These are phyloP conservation scores for Mycena indigotica DNA, from an alignment of 768 basidiomycete genomes.

Conservation along the genomic window DNA sequence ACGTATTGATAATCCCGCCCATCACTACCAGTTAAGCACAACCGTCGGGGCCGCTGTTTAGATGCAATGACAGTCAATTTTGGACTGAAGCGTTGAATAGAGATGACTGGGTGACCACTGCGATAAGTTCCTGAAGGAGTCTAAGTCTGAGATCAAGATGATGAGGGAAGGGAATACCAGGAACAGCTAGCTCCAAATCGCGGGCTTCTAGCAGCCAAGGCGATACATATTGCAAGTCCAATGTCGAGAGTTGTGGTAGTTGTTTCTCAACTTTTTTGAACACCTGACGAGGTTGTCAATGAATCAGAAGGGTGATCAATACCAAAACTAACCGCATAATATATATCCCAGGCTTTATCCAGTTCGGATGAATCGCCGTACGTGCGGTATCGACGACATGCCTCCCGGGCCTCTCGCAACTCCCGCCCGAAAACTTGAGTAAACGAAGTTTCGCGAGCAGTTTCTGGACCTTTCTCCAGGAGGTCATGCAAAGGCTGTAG, in stretches of 20 bases:
- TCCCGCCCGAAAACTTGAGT: constrained; percentile 92
- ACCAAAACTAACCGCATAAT: constrained; percentile 72
- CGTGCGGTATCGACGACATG: constrained; percentile 80
- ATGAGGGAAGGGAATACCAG: constrained; percentile 53
- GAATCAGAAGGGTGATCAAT: not conserved
- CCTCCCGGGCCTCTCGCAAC: constrained; percentile 88
- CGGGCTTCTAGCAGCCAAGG: constrained; percentile 87
- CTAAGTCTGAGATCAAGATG: not conserved
- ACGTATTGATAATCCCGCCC: constrained; percentile 90
- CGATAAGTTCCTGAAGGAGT: constrained; percentile 78
- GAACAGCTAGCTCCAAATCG: constrained; percentile 93
- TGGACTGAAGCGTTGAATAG: constrained; percentile 81
- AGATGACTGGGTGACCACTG: constrained; percentile 80
- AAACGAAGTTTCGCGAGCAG: constrained; percentile 93
- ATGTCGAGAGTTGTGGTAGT: constrained; percentile 79
- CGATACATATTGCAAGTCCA: constrained; percentile 97
- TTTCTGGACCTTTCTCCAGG: constrained; percentile 92
- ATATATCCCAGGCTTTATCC: constrained; percentile 99
- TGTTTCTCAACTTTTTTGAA: constrained; percentile 97
- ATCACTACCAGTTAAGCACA: constrained; percentile 86
- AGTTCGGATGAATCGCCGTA: constrained; percentile 88
- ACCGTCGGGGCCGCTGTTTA: constrained; percentile 91
- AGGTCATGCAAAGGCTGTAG: constrained; percentile 92
- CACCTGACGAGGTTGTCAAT: constrained; percentile 51
- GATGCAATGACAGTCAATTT: constrained; percentile 94